These are phyloP conservation scores for Cadophora gregata DNA, from an alignment of 2,329 filamentous ascomycete species.

Conservation along the genomic window DNA sequence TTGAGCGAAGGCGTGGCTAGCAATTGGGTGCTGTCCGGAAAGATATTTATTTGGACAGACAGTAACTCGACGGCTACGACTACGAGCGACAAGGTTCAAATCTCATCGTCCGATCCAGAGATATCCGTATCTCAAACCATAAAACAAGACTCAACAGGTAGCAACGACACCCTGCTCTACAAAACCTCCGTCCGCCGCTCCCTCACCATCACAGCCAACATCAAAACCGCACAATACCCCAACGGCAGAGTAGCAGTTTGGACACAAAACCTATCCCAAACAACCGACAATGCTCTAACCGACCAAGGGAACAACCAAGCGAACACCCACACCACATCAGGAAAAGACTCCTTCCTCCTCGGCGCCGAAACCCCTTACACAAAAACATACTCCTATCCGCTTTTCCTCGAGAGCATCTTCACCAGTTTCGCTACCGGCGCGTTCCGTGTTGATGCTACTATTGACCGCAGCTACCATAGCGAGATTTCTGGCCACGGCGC, in stretches of 20 bases:
- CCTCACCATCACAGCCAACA: not conserved
- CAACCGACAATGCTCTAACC: slow-evolving; percentile 57
- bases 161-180: not conserved
- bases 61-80: not conserved
- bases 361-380: slow-evolving; percentile 33
- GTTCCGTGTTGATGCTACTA: slow-evolving; percentile 7
- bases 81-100: slow-evolving; percentile 46
- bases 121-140: not conserved
- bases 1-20: not conserved
- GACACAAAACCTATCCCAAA: slow-evolving; percentile 62
- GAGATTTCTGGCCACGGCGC: slow-evolving; percentile 50
- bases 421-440: slow-evolving; percentile 13
- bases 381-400: slow-evolving; percentile 29
- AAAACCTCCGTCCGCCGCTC: not conserved
- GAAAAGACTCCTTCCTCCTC: slow-evolving; percentile 39
- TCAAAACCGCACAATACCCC: slow-evolving; percentile 45
- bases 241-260: slow-evolving; percentile 54
- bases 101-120: slow-evolving; percentile 46
- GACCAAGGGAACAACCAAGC: slow-evolving; percentile 59
- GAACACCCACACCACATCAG: slow-evolving; percentile 55
- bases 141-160: not conserved
- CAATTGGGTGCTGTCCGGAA: not conserved
- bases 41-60: not conserved
- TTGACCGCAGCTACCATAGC: slow-evolving; percentile 37
- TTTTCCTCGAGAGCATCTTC: slow-evolving; percentile 23